These are phyloP conservation scores for Verruconis gallopava DNA, from an alignment of 2,329 filamentous ascomycete genomes.

Conservation along the genomic window DNA sequence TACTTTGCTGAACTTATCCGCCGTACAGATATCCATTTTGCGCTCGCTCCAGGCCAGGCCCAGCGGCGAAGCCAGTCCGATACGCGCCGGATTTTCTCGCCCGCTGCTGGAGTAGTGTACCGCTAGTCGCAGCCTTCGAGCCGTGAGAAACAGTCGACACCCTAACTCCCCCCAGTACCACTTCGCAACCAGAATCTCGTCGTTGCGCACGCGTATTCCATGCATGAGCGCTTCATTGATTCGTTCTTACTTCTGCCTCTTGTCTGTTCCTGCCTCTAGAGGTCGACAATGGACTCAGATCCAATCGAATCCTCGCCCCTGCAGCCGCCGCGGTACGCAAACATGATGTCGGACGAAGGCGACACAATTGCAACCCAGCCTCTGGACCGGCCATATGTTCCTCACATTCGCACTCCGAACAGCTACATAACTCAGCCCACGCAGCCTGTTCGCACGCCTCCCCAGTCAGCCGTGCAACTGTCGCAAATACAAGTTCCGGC, in stretches of 20 bases:
- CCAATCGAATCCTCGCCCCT: slow-evolving; percentile 9
- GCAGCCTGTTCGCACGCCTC: slow-evolving; percentile 34
- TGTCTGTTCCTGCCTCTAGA: slow-evolving; percentile 11
- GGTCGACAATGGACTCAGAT: slow-evolving; percentile 9
- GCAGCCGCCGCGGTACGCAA: slow-evolving; percentile 11
- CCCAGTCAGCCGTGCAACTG: neutral
- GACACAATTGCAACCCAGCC: slow-evolving; percentile 39
- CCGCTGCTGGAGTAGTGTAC: neutral
- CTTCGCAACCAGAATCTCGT: neutral
- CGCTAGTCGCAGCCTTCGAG: too few relatives aligned
- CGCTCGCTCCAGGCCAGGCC: too few relatives aligned
- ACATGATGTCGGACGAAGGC: slow-evolving; percentile 28
- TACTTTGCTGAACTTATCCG: too few relatives aligned
- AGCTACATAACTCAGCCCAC: slow-evolving; percentile 43
- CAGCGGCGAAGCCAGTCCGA: too few relatives aligned
- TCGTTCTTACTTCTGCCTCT: neutral
- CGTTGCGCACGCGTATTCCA: neutral
- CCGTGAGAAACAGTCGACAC: neutral
- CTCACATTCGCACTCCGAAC: slow-evolving; percentile 10
- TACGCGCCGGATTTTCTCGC: too few relatives aligned
- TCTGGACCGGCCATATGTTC: slow-evolving; percentile 13
- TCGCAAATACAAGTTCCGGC: slow-evolving; percentile 6
- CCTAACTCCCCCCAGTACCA: neutral
- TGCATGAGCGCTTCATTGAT: neutral
- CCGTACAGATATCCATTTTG: too few relatives aligned